Conservation (phyloP, 2,329 filamentous ascomycete genomes). For the Ceratocystis albifundus region DNA sequence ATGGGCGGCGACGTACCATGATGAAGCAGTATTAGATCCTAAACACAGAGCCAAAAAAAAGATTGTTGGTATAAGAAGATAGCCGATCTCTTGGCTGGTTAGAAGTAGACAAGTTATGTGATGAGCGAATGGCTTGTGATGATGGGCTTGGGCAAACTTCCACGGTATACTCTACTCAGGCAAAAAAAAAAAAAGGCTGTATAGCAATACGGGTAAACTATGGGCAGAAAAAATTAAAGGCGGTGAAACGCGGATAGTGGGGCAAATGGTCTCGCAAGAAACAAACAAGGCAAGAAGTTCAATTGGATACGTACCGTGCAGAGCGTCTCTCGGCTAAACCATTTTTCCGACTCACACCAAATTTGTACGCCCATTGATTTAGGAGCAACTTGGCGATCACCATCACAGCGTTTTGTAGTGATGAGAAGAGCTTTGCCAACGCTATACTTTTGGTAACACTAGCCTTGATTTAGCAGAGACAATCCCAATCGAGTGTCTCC, state of each 20-base stretch:
- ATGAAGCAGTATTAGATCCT: not conserved
- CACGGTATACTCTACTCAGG: not conserved
- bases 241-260: conserved; percentile 20
- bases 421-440: not conserved
- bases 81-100: conserved; percentile 17
- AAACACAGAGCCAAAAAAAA: not conserved
- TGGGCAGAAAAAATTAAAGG: conserved; percentile 23
- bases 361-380: conserved; percentile 10
- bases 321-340: conserved; percentile 8
- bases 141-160: not conserved
- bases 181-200: conserved; percentile 17
- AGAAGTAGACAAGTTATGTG: not conserved
- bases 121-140: not conserved
- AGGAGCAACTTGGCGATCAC: conserved; percentile 1
- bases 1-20: conserved; percentile 15
- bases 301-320: not conserved
- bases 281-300: too few relatives aligned
- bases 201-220: conserved; percentile 8
- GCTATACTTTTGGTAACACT: not conserved
- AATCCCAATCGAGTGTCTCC: not conserved
- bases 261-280: not conserved
- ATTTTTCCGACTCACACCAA: conserved; percentile 20
- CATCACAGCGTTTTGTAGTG: conserved; percentile 1
- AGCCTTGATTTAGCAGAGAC: not conserved
- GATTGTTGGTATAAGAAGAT: conserved; percentile 4